Conservation (phyloP, 345 rosid species). For the Laguncularia racemosa region DNA sequence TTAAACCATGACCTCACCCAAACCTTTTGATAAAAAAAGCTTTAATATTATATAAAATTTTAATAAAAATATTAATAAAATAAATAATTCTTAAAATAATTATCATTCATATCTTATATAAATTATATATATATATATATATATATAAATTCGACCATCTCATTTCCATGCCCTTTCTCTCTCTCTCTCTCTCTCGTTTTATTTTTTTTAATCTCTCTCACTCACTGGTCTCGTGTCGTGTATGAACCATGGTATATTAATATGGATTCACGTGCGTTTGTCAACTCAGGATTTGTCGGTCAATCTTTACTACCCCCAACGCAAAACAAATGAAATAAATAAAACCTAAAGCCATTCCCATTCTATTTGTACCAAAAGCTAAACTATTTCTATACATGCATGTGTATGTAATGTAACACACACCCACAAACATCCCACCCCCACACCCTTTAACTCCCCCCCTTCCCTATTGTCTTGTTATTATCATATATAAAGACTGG, state of each 20-base stretch:
- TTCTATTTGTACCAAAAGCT: not conserved
- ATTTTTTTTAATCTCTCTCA: not conserved
- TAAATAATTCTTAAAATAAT: too few species aligned
- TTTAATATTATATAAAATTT: too few species aligned
- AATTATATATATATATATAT: too few species aligned
- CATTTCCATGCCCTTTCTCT: slow-evolving; percentile 1
- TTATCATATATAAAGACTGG: not conserved
- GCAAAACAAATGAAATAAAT: slow-evolving; percentile 5
- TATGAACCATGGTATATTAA: slow-evolving; percentile 35
- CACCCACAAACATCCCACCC: not conserved
- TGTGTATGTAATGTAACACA: not conserved
- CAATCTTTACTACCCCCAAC: slow-evolving; percentile 33
- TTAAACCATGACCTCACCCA: too few species aligned
- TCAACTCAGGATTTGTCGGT: slow-evolving; percentile 59
- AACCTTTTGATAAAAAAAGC: too few species aligned
- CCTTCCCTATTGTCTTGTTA: too few species aligned
- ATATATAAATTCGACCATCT: too few species aligned
- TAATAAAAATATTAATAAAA: too few species aligned
- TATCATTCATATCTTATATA: too few species aligned
- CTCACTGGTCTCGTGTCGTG: slow-evolving; percentile 19
- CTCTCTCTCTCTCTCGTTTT: slow-evolving; percentile 19
- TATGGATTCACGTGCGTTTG: slow-evolving; percentile 74
- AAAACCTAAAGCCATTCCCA: not conserved
- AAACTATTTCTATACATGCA: not conserved
- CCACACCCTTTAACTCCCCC: too few species aligned